phyloP scores from a whole-genome alignment of 306 rosid species.

The Castanea mollissima region DNA sequence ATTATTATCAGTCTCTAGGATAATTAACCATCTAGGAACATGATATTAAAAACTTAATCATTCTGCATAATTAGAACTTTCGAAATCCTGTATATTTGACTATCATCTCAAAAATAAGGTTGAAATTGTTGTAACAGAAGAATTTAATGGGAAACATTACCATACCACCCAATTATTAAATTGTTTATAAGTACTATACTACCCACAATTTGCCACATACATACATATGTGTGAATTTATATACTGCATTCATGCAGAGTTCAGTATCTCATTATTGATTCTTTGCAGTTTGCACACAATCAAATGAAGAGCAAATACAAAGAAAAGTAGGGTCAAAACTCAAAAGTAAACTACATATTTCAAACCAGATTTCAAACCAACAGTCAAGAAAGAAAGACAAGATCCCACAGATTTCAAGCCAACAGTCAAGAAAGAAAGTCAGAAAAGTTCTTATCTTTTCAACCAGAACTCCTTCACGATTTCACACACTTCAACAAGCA shows the following conservation, averaged over 20 bases:
- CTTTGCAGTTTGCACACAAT: neutral
- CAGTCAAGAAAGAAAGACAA: neutral
- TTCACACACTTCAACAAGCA: neutral
- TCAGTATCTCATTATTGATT: neutral
- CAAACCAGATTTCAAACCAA: neutral
- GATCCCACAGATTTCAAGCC: neutral
- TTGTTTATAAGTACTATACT: neutral
- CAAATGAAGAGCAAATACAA: neutral
- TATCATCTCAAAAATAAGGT: neutral
- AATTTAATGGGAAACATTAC: neutral
- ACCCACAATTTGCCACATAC: neutral
- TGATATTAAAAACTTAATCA: neutral
- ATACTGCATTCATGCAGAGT: neutral
- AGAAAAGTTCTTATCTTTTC: neutral
- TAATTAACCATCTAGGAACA: neutral
- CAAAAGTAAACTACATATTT: too few relatives aligned
- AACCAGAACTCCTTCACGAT: neutral
- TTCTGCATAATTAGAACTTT: neutral
- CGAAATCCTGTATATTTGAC: neutral
- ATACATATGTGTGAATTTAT: neutral
- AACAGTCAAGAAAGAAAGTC: neutral
- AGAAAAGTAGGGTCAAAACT: neutral
- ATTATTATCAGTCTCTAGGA: neutral
- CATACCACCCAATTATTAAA: neutral
- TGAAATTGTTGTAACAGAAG: too few relatives aligned